phyloP scores from a whole-genome alignment of 78 protist species.

The Salpingoeca rosetta region DNA sequence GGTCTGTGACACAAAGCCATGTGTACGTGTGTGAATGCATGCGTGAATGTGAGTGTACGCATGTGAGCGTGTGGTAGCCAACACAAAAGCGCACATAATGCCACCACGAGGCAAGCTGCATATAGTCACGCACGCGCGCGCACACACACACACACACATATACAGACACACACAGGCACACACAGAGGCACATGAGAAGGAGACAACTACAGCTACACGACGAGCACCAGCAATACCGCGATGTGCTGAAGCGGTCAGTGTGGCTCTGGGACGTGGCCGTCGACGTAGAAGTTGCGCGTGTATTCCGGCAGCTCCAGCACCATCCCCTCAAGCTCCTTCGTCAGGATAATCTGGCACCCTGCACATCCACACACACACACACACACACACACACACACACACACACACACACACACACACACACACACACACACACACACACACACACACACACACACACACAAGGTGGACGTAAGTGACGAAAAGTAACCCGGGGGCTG shows the following conservation, averaged over 20 bases:
- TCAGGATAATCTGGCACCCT: conserved; percentile 66
- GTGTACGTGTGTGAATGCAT: too few species aligned
- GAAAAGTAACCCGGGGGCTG: too few species aligned
- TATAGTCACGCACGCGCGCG: too few species aligned
- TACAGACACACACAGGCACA: background rate
- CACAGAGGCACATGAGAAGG: background rate
- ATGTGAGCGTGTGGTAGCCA: too few species aligned
- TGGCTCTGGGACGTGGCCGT: conserved; percentile 9
- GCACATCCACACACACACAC: too few species aligned
- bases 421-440: too few species aligned
- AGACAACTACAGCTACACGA: background rate
- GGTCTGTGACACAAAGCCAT: background rate
- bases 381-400: too few species aligned
- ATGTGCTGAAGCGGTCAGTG: conserved; percentile 2
- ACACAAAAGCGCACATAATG: conserved; percentile 4
- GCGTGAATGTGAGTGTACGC: too few species aligned
- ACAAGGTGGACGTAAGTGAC: too few species aligned
- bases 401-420: too few species aligned
- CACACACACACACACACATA: background rate
- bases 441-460: too few species aligned
- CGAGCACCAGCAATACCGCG: background rate
- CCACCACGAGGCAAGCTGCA: background rate
- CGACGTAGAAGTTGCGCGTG: conserved; percentile 40
- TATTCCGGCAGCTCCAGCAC: conserved; percentile 49
- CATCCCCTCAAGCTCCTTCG: conserved; percentile 63